A percentile compares a stretch with the other conserved stretches of the same genome.
phyloP scores from a whole-genome alignment of 345 rosid species.

The Rhodomyrtus tomentosa region DNA sequence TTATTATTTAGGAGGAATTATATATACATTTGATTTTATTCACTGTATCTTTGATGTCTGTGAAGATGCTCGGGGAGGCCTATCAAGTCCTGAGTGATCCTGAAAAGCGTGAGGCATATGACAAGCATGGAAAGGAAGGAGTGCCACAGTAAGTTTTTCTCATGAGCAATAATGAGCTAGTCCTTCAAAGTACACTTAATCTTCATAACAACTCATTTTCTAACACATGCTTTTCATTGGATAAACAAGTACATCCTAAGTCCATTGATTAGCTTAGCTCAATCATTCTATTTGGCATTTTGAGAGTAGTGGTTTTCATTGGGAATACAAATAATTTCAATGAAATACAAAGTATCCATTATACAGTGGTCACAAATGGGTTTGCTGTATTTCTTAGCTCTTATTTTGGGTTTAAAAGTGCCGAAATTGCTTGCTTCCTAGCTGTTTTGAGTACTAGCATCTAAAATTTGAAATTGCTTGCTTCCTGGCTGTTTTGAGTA shows the following conservation, averaged over 20 bases:
- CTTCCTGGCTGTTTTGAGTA: neutral
- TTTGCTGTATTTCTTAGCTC: neutral
- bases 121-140: conserved; percentile 80
- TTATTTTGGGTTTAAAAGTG: neutral
- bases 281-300: neutral
- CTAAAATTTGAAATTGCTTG: neutral
- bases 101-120: conserved; percentile 72
- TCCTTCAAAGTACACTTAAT: neutral
- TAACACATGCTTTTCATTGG: neutral
- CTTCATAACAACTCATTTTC: neutral
- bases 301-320: neutral
- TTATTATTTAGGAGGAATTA: neutral
- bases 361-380: neutral
- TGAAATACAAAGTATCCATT: neutral
- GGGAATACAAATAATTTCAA: neutral
- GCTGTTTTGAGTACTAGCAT: neutral
- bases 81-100: conserved; percentile 92
- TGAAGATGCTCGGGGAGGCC: conserved; percentile 87
- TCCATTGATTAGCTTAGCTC: neutral
- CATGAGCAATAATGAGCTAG: neutral
- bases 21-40: neutral
- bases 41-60: neutral
- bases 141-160: conserved; percentile 50
- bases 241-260: neutral
- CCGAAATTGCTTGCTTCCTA: neutral